Percentiles rank a stretch among this genome's conserved stretches.
These are phyloP conservation scores for Tricholoma sp. DNA, from an alignment of 768 basidiomycete species.

Conservation along the genomic window DNA sequence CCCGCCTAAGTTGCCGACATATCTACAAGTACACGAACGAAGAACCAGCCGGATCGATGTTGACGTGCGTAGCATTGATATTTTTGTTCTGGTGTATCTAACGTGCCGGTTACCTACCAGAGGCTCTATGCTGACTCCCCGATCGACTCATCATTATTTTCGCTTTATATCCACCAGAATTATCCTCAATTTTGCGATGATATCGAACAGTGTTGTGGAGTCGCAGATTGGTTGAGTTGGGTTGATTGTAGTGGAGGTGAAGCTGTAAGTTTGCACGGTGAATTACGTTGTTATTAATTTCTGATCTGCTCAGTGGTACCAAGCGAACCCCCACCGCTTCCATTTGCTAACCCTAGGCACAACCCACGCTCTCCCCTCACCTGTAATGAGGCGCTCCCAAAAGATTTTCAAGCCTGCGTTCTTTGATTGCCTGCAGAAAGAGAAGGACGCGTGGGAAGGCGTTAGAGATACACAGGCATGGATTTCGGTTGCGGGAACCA, in stretches of 20 bases:
- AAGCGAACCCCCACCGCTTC: constrained; percentile 80
- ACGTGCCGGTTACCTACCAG: constrained; percentile 32
- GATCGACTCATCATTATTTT: constrained; percentile 85
- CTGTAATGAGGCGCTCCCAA: constrained; percentile 74
- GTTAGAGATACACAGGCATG: constrained; percentile 54
- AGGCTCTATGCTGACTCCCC: constrained; percentile 77
- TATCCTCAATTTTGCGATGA: constrained; percentile 80
- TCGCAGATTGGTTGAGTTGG: constrained; percentile 76
- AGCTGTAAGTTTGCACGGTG: constrained; percentile 35
- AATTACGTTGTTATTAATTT: neutral
- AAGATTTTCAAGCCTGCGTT: constrained; percentile 85
- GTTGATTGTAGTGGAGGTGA: constrained; percentile 65
- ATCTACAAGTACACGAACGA: constrained; percentile 57
- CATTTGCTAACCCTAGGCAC: constrained; percentile 77
- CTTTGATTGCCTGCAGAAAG: constrained; percentile 58
- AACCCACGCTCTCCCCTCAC: constrained; percentile 82
- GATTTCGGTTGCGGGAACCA: constrained; percentile 36
- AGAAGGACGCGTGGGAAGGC: constrained; percentile 56
- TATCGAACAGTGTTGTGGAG: constrained; percentile 64
- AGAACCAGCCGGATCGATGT: constrained; percentile 70
- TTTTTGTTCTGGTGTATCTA: neutral
- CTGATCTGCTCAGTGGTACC: constrained; percentile 46
- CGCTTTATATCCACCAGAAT: constrained; percentile 92
- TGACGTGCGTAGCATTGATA: constrained; percentile 43
- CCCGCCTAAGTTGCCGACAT: constrained; percentile 50